phyloP scores from a whole-genome alignment of 495 filamentous ascomycete species.

The Xylaria venustula region DNA sequence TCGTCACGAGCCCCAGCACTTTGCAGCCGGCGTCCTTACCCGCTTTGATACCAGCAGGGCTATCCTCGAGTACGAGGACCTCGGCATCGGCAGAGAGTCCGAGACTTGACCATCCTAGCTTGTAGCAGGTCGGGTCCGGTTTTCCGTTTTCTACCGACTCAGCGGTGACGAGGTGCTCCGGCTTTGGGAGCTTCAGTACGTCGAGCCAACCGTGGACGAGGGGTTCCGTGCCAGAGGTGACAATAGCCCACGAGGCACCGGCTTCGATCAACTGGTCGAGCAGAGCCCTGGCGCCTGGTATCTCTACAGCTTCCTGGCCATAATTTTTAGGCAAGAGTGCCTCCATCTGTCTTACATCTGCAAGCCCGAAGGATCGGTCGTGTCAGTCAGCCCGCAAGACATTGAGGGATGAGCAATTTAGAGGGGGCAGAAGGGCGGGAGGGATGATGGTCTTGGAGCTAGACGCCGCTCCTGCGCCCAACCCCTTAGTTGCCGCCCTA shows the following conservation, averaged over 20 bases:
- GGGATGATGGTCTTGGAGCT: not conserved
- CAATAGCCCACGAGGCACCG: slow-evolving; percentile 79
- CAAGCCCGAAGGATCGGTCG: not conserved
- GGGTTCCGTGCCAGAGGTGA: slow-evolving; percentile 82
- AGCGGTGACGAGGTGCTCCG: slow-evolving; percentile 73
- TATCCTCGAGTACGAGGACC: slow-evolving; percentile 86
- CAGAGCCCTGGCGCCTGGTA: slow-evolving; percentile 62
- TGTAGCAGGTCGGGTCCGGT: slow-evolving; percentile 84
- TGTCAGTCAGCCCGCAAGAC: slow-evolving; percentile 11
- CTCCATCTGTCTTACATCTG: slow-evolving; percentile 80
- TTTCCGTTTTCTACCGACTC: slow-evolving; percentile 87
- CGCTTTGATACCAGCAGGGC: slow-evolving; percentile 83
- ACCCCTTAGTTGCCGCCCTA: not conserved
- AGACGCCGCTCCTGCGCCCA: not conserved
- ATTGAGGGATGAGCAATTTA: not conserved
- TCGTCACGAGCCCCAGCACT: slow-evolving; percentile 85
- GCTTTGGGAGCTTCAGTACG: slow-evolving; percentile 70
- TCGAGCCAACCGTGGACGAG: slow-evolving; percentile 85
- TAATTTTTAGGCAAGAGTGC: slow-evolving; percentile 71
- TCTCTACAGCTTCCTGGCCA: slow-evolving; percentile 76
- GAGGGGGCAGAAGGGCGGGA: not conserved
- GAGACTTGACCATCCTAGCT: slow-evolving; percentile 65
- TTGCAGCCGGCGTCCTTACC: slow-evolving; percentile 88
- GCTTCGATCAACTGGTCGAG: slow-evolving; percentile 40
- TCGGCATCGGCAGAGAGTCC: slow-evolving; percentile 43